Conservation (phyloP, 257 asterid species). For the Lycium ferocissimum region DNA sequence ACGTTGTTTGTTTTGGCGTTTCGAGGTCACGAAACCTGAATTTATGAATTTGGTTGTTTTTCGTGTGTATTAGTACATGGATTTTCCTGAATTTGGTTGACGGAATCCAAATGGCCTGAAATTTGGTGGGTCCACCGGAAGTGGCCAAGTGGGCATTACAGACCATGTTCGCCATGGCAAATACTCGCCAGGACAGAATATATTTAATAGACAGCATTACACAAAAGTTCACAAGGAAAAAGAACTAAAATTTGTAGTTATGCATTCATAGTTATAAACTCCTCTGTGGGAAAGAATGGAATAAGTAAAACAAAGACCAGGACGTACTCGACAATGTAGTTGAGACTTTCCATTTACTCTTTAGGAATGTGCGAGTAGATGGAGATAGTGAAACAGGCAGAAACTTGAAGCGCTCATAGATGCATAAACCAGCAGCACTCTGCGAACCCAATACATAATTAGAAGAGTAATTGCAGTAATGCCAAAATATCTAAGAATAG, state of each 20-base stretch:
- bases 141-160: no score
- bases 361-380: slow-evolving; percentile 54
- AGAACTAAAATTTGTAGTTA: neutral
- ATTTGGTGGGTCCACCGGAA: no score
- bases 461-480: slow-evolving; percentile 16
- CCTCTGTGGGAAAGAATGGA: neutral
- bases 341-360: slow-evolving; percentile 60
- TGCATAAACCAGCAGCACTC: slow-evolving; percentile 92
- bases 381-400: slow-evolving; percentile 66
- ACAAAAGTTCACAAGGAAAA: slow-evolving; percentile 5
- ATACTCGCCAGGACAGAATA: neutral
- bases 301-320: slow-evolving; percentile 23
- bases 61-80: no score
- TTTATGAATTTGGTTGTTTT: no score
- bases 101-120: no score
- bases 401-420: slow-evolving; percentile 72
- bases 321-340: slow-evolving; percentile 61
- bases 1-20: no score
- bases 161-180: no score
- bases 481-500: neutral
- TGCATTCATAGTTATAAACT: neutral
- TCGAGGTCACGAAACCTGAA: no score
- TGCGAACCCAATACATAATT: slow-evolving; percentile 30
- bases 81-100: no score
- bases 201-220: neutral